These are phyloP conservation scores for Prunus yedoensis DNA, from an alignment of 331 rosid species.

Conservation along the genomic window DNA sequence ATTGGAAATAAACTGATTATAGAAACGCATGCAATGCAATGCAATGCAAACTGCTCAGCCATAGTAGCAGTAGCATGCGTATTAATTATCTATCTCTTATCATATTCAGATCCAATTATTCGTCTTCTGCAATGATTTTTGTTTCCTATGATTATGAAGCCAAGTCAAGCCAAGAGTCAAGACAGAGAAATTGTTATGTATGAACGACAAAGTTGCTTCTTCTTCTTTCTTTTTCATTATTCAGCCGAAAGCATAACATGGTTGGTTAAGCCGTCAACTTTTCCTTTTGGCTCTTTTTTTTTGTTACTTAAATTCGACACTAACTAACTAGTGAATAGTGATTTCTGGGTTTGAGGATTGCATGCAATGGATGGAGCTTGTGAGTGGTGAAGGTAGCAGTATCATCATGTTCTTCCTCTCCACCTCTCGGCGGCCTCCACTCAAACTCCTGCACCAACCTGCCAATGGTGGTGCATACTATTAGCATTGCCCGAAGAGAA, in stretches of 20 bases:
- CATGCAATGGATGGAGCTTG: slow-evolving; percentile 59
- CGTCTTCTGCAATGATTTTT: background rate
- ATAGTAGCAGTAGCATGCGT: background rate
- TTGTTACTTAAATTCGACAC: too few relatives aligned
- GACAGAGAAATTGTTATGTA: background rate
- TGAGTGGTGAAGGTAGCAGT: slow-evolving; percentile 66
- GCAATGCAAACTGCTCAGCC: background rate
- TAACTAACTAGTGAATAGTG: background rate
- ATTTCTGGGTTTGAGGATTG: slow-evolving; percentile 48
- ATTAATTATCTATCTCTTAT: background rate
- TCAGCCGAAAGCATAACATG: background rate
- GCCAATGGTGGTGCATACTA: slow-evolving; percentile 55
- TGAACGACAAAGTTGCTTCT: background rate
- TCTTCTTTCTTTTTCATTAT: background rate
- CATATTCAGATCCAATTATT: background rate
- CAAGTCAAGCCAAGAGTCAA: too few relatives aligned
- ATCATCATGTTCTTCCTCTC: slow-evolving; percentile 23
- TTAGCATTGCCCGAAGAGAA: slow-evolving; percentile 61
- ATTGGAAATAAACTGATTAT: background rate
- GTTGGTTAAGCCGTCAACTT: background rate
- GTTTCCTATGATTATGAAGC: too few relatives aligned
- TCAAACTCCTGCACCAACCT: slow-evolving; percentile 65
- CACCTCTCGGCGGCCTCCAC: slow-evolving; percentile 33
- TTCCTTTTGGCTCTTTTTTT: background rate
- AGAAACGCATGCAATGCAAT: background rate